These are phyloP conservation scores for Lachancea dasiensis DNA, from an alignment of 805 yeast genomes.

Conservation along the genomic window DNA sequence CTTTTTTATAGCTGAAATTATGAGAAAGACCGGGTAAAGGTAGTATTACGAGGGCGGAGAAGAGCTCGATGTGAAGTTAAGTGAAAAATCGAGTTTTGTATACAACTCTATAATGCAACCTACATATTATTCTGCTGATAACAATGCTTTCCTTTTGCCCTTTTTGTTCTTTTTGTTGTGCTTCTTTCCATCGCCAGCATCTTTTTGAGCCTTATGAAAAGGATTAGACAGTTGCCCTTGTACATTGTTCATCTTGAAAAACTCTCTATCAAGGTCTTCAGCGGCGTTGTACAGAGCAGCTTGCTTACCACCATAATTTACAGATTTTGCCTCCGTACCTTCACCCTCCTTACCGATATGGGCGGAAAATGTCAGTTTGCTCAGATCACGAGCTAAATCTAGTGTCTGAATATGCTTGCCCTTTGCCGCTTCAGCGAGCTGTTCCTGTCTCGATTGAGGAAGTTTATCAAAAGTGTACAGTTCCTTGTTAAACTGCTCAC, in stretches of 20 bases:
- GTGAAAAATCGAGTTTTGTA: neutral
- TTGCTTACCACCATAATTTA: constrained; percentile 74
- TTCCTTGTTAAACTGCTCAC: constrained; percentile 65
- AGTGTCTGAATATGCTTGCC: constrained; percentile 52
- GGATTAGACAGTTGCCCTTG: constrained; percentile 64
- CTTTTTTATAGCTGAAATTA: neutral
- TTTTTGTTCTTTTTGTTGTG: constrained; percentile 77
- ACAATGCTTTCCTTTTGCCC: constrained; percentile 41
- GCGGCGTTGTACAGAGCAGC: constrained; percentile 75
- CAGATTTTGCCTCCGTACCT: constrained; percentile 42
- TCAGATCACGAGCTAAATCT: constrained; percentile 63
- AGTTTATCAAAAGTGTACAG: constrained; percentile 58
- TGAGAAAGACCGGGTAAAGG: no score
- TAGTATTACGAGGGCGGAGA: no score
- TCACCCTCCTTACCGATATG: constrained; percentile 53
- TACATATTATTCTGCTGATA: constrained; percentile 14
- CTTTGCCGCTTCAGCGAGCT: constrained; percentile 57
- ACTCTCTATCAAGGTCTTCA: constrained; percentile 78
- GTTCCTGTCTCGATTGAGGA: constrained; percentile 69
- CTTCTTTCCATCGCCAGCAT: constrained; percentile 40
- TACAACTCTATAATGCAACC: constrained; percentile 1
- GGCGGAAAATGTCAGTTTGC: constrained; percentile 69
- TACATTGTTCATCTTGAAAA: constrained; percentile 63
- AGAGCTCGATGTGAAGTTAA: neutral
- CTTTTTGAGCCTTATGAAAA: constrained; percentile 51